Percentiles rank a stretch among this genome's conserved stretches.
Evolutionary conservation across 257 asterid species (phyloP).

Genomic region (Solanum habrochaites): DNA sequence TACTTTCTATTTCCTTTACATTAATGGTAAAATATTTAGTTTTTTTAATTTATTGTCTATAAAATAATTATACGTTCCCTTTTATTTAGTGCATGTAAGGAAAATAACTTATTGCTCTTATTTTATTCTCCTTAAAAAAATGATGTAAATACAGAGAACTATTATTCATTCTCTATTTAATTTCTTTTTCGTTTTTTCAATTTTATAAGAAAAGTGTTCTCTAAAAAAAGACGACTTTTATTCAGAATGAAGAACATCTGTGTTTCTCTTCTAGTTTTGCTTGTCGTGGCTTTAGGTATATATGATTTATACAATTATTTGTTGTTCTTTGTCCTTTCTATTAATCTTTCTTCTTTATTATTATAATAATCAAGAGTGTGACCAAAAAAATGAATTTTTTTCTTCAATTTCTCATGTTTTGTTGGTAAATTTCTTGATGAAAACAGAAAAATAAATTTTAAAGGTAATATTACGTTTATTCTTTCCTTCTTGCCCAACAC

Average conservation of each 20-base stretch:
- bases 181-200: background rate
- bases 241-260: background rate
- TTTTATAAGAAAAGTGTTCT: background rate
- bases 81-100: background rate
- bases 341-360: background rate
- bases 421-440: background rate
- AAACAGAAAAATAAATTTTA: too few relatives aligned
- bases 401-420: background rate
- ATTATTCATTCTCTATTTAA: background rate
- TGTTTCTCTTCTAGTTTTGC: background rate
- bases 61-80: background rate
- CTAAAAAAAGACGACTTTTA: background rate
- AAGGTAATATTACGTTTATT: too few relatives aligned
- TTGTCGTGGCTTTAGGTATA: background rate
- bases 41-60: background rate
- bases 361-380: background rate
- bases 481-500: background rate
- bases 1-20: background rate
- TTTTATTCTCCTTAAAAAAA: background rate
- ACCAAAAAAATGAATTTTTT: background rate
- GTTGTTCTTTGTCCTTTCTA: background rate
- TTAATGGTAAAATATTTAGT: background rate
- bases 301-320: background rate
- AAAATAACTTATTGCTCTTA: background rate
- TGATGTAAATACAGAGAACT: background rate